phyloP scores from a whole-genome alignment of 192 early-diverging fungal genomes.

The Coemansia sp. region DNA sequence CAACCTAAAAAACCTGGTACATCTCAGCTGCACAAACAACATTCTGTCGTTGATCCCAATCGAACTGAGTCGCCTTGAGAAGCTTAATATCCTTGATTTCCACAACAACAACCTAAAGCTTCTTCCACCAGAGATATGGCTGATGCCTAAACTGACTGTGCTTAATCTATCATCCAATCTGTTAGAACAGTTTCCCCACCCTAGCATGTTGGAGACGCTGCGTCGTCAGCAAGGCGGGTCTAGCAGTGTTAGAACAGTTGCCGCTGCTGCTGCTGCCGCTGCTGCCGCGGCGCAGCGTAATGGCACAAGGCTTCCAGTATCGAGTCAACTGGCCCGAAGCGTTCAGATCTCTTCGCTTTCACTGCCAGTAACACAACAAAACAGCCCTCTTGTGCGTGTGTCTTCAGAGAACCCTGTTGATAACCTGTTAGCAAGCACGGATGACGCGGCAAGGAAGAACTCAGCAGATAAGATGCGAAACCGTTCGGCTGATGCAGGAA shows the following conservation, averaged over 20 bases:
- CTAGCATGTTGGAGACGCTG: slow-evolving; percentile 58
- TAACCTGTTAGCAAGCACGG: not conserved
- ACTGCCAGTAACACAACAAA: slow-evolving; percentile 30
- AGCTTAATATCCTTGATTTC: slow-evolving; percentile 65
- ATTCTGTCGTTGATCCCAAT: slow-evolving; percentile 65
- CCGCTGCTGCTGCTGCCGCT: slow-evolving; percentile 48
- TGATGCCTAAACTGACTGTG: slow-evolving; percentile 62
- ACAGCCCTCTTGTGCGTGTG: slow-evolving; percentile 39
- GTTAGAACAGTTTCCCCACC: slow-evolving; percentile 78
- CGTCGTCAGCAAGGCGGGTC: slow-evolving; percentile 52
- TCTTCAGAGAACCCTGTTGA: slow-evolving; percentile 25
- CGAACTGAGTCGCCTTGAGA: slow-evolving; percentile 65
- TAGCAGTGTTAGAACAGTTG: slow-evolving; percentile 45
- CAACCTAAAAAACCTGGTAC: slow-evolving; percentile 54
- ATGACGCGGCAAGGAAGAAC: not conserved
- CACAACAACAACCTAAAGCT: slow-evolving; percentile 77
- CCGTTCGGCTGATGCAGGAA: slow-evolving; percentile 43
- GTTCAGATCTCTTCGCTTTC: slow-evolving; percentile 33
- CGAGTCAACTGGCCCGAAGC: slow-evolving; percentile 26
- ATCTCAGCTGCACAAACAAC: slow-evolving; percentile 71
- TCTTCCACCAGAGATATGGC: slow-evolving; percentile 77
- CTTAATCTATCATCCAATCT: slow-evolving; percentile 85
- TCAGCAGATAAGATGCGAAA: slow-evolving; percentile 36
- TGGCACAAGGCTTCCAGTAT: slow-evolving; percentile 24
- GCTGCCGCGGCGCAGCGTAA: slow-evolving; percentile 53